Base-by-base conservation (phyloP, 768 basidiomycete species). In the Termitomyces sp. region DNA sequence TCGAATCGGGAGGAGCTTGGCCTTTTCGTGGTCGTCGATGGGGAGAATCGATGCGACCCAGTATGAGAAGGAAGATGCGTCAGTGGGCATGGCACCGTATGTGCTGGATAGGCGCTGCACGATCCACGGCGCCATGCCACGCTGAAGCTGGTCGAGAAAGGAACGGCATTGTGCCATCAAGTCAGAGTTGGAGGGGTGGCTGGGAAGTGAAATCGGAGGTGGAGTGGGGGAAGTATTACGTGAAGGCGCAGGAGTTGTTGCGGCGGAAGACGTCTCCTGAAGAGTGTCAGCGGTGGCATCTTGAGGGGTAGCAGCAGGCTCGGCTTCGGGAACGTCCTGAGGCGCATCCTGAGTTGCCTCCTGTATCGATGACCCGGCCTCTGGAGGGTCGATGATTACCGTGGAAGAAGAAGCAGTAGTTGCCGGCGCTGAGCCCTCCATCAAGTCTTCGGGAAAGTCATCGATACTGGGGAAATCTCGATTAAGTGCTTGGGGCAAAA, bases 41-140 rank as follows among this genome's bases (percentile, higher is more conserved):
- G 95, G 91, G 49, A 98, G 84, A 37, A 96, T 85, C 70, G 85
- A 79, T 0, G 91, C 93, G 75, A 96, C 93, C 91, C 92, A 96
- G 71, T 90, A 97, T 34, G 85, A 84, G 70, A 96, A 94, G 24
- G 80, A 74, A 27, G 80, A 80, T 0, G 87, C 82, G 70, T 93
- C 88, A 13, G 72, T 66, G 1, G 94, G 94, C 79, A 91, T 88
- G 5, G 81, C 75, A 3, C 93, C 93, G 67, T 89, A 90, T 0
- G 87, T 85, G 65, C 82, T 83, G 67, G 90, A 85, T 44, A 97
- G 79, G 48, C 92, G 83, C 66, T 97, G 93, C 2, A 93, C 86
- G 36, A 98, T 87, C 95, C 96, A 98, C 12, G 95, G 96, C 0
- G 93, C 91, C 1, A 85, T 87, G 16, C 93, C 91, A 33, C 74